These are phyloP conservation scores for Globomyces pollinis-pini DNA, from an alignment of 192 early-diverging fungal species.

Conservation along the genomic window DNA sequence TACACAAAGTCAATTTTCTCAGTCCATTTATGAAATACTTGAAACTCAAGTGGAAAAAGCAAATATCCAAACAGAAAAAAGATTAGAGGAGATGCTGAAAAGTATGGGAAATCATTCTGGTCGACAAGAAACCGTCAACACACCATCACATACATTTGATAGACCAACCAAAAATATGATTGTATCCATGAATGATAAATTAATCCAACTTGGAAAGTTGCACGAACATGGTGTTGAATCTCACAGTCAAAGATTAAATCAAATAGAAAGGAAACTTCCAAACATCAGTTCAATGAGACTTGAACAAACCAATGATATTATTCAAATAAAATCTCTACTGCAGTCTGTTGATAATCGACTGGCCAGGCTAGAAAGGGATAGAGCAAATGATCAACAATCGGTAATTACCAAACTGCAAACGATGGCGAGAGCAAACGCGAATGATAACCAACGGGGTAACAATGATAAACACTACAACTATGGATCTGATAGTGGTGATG, in stretches of 20 bases:
- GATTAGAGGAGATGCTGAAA: too few relatives aligned
- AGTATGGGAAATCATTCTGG: too few relatives aligned
- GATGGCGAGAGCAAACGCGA: not conserved
- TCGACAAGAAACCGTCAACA: not conserved
- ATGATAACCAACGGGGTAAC: too few relatives aligned
- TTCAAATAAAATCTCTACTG: not conserved
- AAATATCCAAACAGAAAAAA: too few relatives aligned
- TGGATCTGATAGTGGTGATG: slow-evolving; percentile 1
- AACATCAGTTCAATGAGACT: too few relatives aligned
- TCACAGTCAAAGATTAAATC: not conserved
- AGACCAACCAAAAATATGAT: slow-evolving; percentile 26
- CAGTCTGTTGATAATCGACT: not conserved
- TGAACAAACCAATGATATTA: too few relatives aligned
- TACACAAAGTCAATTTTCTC: not conserved
- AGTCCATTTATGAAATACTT: not conserved
- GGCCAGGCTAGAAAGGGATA: not conserved
- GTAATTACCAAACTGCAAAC: not conserved
- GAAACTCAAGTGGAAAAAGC: too few relatives aligned
- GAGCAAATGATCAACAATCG: not conserved
- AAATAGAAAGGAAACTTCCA: not conserved
- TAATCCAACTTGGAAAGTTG: slow-evolving; percentile 16
- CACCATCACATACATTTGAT: slow-evolving; percentile 8
- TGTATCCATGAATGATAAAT: slow-evolving; percentile 28
- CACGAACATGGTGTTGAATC: slow-evolving; percentile 19
- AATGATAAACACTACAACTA: too few relatives aligned